phyloP scores from a whole-genome alignment of 257 asterid genomes.

The Rubia yunnanensis region DNA sequence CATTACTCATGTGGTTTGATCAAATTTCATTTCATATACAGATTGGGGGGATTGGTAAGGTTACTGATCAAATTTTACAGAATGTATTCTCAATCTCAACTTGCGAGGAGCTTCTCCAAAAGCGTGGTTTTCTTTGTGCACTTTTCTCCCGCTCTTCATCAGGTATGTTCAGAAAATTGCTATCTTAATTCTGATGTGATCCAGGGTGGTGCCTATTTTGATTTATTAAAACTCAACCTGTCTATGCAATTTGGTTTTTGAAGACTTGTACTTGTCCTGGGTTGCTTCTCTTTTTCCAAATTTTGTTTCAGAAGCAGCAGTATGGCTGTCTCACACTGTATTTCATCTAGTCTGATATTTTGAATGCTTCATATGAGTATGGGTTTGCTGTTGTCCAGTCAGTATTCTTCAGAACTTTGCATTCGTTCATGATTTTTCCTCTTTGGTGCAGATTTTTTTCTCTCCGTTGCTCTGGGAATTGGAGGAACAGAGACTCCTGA shows the following conservation, averaged over 20 bases:
- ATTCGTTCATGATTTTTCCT: conserved; percentile 9
- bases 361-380: neutral
- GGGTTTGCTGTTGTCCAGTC: neutral
- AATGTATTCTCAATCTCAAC: conserved; percentile 71
- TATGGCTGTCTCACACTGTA: neutral
- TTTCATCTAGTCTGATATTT: neutral
- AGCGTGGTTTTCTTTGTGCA: conserved; percentile 64
- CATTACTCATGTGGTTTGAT: neutral
- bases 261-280: neutral
- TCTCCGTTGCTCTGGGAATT: conserved; percentile 82
- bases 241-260: neutral
- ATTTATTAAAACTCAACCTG: neutral
- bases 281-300: neutral
- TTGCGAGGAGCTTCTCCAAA: conserved; percentile 79
- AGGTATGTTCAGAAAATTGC: conserved; percentile 38
- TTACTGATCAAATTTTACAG: conserved; percentile 74
- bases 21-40: conserved; percentile 26
- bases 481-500: conserved; percentile 83
- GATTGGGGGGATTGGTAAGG: conserved; percentile 98
- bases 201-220: neutral
- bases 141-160: conserved; percentile 84
- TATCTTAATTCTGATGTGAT: neutral
- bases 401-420: neutral
- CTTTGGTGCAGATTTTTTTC: conserved; percentile 67
- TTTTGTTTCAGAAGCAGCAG: neutral